Conservation (phyloP, 140 eudicot genomes). For the Stevia rebaudiana region DNA sequence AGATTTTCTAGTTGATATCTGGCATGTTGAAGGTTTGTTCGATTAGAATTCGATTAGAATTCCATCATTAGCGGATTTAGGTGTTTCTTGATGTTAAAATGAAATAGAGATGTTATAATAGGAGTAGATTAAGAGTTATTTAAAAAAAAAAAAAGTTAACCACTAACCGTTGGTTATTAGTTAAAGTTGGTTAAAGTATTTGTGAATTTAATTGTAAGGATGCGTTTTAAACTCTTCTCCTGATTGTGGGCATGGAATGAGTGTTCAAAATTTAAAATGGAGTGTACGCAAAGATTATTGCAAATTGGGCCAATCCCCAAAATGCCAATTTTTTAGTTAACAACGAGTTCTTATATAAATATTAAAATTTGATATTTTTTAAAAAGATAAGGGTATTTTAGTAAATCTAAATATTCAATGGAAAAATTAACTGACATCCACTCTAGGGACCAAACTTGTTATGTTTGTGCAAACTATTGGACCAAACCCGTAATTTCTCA, state of each 20-base stretch:
- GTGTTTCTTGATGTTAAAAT: constrained; percentile 15
- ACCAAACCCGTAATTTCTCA: too few species aligned
- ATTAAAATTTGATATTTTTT: too few species aligned
- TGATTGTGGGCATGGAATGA: constrained; percentile 1
- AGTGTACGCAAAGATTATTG: constrained; percentile 12
- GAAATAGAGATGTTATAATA: constrained; percentile 21
- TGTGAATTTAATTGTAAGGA: not conserved
- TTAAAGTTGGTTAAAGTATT: too few species aligned
- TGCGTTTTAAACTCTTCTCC: constrained; percentile 15
- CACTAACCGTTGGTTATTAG: too few species aligned
- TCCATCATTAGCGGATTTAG: constrained; percentile 11
- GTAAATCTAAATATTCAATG: too few species aligned
- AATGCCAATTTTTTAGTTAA: not conserved
- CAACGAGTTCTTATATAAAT: too few species aligned
- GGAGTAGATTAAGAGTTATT: too few species aligned
- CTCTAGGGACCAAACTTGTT: too few species aligned
- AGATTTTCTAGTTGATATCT: constrained; percentile 69
- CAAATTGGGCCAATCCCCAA: not conserved
- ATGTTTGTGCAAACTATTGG: too few species aligned
- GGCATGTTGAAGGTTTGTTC: constrained; percentile 61
- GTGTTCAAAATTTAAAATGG: constrained; percentile 2
- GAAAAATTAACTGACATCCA: too few species aligned
- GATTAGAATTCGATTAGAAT: constrained; percentile 25
- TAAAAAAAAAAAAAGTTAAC: too few species aligned
- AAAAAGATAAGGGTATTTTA: too few species aligned